Percentiles rank a stretch among this genome's conserved stretches.
Conservation (phyloP, 257 asterid species). For the Thymus quinquecostatus region DNA sequence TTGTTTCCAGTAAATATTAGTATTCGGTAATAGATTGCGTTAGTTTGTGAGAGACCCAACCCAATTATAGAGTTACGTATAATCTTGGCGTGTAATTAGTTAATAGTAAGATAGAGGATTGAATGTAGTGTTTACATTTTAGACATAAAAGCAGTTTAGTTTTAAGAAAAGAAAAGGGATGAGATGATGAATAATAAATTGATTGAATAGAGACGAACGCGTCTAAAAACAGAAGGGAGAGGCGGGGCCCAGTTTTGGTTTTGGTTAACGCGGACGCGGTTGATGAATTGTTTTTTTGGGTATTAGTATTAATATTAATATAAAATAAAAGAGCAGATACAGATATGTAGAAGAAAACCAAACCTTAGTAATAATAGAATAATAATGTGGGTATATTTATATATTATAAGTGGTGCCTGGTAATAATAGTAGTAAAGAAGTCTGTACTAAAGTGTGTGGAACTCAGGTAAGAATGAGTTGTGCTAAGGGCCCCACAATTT, state of each 20-base stretch:
- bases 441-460: conserved; percentile 6
- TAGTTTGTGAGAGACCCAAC: too few relatives aligned
- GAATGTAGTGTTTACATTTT: too few relatives aligned
- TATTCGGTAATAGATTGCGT: too few relatives aligned
- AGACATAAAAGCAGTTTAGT: too few relatives aligned
- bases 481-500: conserved; percentile 1
- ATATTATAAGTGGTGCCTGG: too few relatives aligned
- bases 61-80: too few relatives aligned
- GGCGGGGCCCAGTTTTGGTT: conserved; percentile 12
- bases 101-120: too few relatives aligned
- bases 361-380: neutral
- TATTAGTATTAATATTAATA: neutral
- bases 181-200: neutral
- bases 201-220: conserved; percentile 17
- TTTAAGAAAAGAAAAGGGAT: neutral
- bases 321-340: too few relatives aligned
- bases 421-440: too few relatives aligned
- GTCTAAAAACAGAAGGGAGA: neutral
- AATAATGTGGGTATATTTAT: neutral
- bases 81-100: too few relatives aligned
- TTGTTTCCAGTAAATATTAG: too few relatives aligned
- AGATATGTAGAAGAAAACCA: neutral
- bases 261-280: conserved; percentile 14
- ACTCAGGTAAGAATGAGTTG: conserved; percentile 33
- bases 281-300: neutral